Evolutionary conservation across 257 asterid species (phyloP), one percentile per base, ranked within the genome.

Genomic region (Lantana camara): DNA sequence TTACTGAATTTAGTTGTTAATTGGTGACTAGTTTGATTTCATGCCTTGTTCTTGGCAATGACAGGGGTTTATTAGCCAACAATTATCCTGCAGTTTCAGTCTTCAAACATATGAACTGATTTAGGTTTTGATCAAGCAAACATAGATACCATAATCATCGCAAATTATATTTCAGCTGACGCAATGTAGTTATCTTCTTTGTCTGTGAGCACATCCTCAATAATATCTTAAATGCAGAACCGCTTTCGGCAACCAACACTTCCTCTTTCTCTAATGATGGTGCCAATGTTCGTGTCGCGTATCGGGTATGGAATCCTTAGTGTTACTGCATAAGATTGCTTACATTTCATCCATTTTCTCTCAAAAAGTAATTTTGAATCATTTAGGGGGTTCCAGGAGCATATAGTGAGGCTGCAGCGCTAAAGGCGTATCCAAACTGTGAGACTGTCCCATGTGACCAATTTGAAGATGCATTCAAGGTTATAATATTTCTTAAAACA

Each of bases 371-470:
- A 32, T 21, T 73, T 70, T 60, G 54, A 22, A 41, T 41, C 62
- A 42, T 44, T 37, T n/a, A 89, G 97, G 99, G 97, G 57, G 46
- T 60, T 75, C 95, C 96, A 9, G 99, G 99, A 32, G 88, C 99
- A 12, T 93, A 87, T 58, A 86, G 99, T 61, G 95, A 93, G 77
- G 78, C 81, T 64, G 99, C 99, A 63, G 99, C 99, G 10, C 72
- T 88, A 51, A 88, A 88, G 83, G 99, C 89, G 62, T 94, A 85
- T 76, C 99, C 97, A 1, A 70, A 68, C 29, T 82, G 97, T 57
- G 95, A 88, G 82, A 76, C 99, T n/a, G 97, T 94, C 22, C 97
- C 97, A 6, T 94, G 96, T 70, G 96, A 90, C 54, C 79, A 90
- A 52, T 88, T 75, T 63, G 99, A 94, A 80, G 96, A 85, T 15